Evolutionary conservation across 1,284 basidiomycete species (phyloP).

Genomic region (Apiotrichum domesticum): DNA sequence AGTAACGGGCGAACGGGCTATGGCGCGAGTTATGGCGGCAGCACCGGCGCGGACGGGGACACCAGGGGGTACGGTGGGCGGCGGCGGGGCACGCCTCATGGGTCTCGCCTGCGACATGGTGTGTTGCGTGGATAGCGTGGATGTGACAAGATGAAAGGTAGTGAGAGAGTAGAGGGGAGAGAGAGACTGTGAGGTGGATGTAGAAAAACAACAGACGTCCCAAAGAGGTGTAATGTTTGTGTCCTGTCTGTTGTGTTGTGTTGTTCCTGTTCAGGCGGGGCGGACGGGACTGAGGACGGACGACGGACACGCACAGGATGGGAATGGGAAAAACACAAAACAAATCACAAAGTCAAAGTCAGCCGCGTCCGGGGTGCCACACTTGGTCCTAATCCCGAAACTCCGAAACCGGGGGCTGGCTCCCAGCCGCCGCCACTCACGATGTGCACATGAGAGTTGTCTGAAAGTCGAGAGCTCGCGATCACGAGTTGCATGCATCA

Average conservation of each 20-base stretch:
- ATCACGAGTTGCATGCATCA: neutral
- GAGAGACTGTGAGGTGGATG: neutral
- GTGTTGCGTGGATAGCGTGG: neutral
- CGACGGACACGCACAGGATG: too few species aligned
- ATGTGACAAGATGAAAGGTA: neutral
- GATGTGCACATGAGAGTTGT: neutral
- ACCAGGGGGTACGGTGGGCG: conserved; percentile 2
- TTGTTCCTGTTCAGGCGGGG: neutral
- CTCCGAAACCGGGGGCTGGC: neutral
- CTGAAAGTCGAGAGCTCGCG: too few species aligned
- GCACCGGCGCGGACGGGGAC: conserved; percentile 2
- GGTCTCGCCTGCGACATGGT: conserved; percentile 6
- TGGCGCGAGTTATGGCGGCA: neutral
- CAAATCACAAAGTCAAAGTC: neutral
- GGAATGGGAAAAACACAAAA: neutral
- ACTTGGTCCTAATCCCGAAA: neutral
- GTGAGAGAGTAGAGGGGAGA: conserved; percentile 7
- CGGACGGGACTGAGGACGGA: too few species aligned
- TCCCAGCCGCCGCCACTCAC: neutral
- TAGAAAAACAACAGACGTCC: too few species aligned
- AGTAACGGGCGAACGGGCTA: neutral
- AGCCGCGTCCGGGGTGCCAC: neutral
- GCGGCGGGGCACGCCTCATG: neutral
- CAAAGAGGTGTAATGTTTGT: neutral
- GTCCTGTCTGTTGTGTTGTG: conserved; percentile 7